phyloP scores from a whole-genome alignment of 2,329 filamentous ascomycete species.

The Phialemonium atrogriseum region DNA sequence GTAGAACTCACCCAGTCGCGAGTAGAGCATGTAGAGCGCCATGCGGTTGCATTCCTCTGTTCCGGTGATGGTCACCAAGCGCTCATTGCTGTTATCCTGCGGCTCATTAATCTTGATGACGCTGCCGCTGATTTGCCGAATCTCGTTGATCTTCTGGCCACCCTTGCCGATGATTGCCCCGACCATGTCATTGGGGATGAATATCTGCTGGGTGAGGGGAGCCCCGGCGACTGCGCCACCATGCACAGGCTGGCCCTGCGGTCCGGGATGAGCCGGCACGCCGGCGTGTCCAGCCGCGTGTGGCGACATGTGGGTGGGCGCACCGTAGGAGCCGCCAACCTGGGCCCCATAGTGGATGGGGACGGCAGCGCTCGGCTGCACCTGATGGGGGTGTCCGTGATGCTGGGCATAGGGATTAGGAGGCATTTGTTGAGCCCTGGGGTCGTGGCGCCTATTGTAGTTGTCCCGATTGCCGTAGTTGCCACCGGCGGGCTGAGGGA shows the following conservation, averaged over 20 bases:
- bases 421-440: constrained; percentile 67
- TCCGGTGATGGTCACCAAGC: constrained; percentile 92
- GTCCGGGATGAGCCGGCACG: constrained; percentile 52
- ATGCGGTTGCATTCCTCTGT: constrained; percentile 99
- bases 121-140: constrained; percentile 90
- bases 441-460: constrained; percentile 68
- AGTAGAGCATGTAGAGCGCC: constrained; percentile 99
- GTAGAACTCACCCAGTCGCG: constrained; percentile 69
- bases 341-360: constrained; percentile 78
- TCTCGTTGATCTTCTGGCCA: constrained; percentile 98
- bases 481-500: constrained; percentile 84
- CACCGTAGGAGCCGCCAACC: constrained; percentile 65
- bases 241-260: constrained; percentile 67
- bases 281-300: constrained; percentile 54
- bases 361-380: constrained; percentile 54
- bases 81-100: constrained; percentile 97
- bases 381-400: constrained; percentile 57
- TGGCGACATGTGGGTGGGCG: constrained; percentile 71
- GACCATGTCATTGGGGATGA: constrained; percentile 99
- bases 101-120: constrained; percentile 99
- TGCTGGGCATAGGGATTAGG: constrained; percentile 68
- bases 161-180: constrained; percentile 98
- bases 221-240: constrained; percentile 60
- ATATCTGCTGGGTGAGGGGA: constrained; percentile 95
- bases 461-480: constrained; percentile 89